Evolutionary conservation across 495 filamentous ascomycete genomes (phyloP).

Genomic region (Penicillium macrosclerotiorum): DNA sequence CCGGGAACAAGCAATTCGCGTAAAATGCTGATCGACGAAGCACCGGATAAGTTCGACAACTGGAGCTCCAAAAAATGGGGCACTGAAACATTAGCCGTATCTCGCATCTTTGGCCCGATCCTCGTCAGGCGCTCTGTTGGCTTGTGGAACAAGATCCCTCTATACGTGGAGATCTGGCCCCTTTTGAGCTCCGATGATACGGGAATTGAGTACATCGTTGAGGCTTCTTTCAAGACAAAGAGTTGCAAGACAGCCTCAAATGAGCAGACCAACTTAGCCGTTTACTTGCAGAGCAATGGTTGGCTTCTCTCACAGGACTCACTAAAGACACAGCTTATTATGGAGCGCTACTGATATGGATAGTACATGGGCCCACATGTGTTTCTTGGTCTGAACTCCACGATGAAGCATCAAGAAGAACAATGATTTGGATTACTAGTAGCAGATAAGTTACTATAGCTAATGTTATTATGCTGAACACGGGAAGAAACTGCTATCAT

Average conservation of each 20-base stretch:
- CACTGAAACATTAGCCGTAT: conserved; percentile 2
- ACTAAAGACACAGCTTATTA: conserved; percentile 3
- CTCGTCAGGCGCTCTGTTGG: conserved; percentile 6
- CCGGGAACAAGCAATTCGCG: conserved; percentile 8
- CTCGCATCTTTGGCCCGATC: conserved; percentile 14
- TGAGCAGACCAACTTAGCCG: conserved; percentile 5
- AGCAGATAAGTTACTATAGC: conserved; percentile 6
- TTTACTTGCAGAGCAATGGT: conserved; percentile 7
- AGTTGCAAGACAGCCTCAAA: conserved; percentile 1
- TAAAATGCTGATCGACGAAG: conserved; percentile 12
- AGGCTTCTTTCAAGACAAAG: conserved; percentile 14
- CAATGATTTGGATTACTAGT: neutral
- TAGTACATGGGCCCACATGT: neutral
- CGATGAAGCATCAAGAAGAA: neutral
- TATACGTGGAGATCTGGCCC: conserved; percentile 7
- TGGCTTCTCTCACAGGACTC: conserved; percentile 6
- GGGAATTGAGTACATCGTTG: conserved; percentile 9
- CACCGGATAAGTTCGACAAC: conserved; percentile 15
- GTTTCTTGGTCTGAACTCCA: neutral
- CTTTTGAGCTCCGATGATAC: conserved; percentile 1
- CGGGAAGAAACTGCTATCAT: too few species aligned
- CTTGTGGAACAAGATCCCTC: neutral
- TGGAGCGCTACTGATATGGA: conserved; percentile 8
- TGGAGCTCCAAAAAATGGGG: conserved; percentile 11
- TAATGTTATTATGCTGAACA: neutral